These are phyloP conservation scores for Brettanomyces anomalus DNA, from an alignment of 805 yeast species.

Conservation along the genomic window DNA sequence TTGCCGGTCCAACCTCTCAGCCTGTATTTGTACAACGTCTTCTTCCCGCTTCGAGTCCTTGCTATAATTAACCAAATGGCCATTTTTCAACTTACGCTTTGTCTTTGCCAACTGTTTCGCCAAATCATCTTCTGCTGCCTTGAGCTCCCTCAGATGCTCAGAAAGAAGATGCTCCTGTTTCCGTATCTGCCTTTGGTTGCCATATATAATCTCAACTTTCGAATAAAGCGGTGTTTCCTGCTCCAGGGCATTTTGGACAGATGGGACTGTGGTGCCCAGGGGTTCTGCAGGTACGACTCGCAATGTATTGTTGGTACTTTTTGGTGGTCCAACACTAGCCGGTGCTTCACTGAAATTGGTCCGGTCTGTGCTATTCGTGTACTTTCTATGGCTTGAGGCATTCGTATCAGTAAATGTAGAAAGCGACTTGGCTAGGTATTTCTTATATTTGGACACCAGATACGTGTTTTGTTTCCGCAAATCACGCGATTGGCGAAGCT, in stretches of 20 bases:
- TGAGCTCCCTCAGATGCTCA: constrained; percentile 10
- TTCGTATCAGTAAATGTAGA: constrained; percentile 6
- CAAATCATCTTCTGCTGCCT: constrained; percentile 11
- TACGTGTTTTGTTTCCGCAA: constrained; percentile 14
- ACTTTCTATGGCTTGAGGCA: constrained; percentile 1
- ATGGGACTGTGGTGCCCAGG: neutral
- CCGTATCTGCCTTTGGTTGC: constrained; percentile 20
- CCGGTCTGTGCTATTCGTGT: neutral
- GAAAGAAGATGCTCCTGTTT: constrained; percentile 13
- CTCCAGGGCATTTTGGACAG: neutral
- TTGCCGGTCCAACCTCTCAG: constrained; percentile 66
- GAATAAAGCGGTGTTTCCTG: constrained; percentile 14
- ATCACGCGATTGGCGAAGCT: constrained; percentile 15
- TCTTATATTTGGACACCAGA: constrained; percentile 14
- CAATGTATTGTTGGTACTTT: no score
- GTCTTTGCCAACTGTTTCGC: constrained; percentile 4
- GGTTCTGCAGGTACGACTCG: no score
- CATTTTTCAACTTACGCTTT: constrained; percentile 1
- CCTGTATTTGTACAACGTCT: constrained; percentile 37
- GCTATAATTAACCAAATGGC: constrained; percentile 1
- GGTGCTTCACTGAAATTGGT: neutral
- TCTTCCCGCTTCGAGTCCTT: constrained; percentile 6
- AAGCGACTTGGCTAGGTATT: constrained; percentile 15
- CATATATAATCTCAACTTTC: constrained; percentile 22
- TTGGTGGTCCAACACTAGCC: no score